A percentile compares a stretch with the other conserved stretches of the same genome.
Evolutionary conservation across 352 stramenopile species (phyloP).

Genomic region (Globisporangium polare): DNA sequence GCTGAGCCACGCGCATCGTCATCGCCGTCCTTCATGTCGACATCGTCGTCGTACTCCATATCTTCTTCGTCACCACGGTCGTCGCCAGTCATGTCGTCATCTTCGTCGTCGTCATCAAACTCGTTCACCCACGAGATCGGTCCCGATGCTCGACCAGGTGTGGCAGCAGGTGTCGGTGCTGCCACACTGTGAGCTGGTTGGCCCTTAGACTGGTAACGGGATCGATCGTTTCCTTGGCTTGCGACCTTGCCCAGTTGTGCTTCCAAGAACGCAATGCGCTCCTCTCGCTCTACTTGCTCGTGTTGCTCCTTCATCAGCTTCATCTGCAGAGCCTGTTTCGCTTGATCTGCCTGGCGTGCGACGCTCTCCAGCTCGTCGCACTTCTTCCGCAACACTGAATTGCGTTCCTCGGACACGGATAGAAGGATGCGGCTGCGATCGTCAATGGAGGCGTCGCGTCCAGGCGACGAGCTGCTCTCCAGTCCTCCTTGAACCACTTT

Average conservation of each 20-base stretch:
- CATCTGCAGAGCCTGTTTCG: constrained; percentile 46
- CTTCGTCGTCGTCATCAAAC: constrained; percentile 57
- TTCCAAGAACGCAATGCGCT: constrained; percentile 67
- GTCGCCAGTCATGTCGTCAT: constrained; percentile 54
- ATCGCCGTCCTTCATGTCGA: constrained; percentile 52
- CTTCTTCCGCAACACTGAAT: constrained; percentile 61
- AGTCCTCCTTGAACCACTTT: constrained; percentile 52
- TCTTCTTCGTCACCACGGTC: constrained; percentile 38
- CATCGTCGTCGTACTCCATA: constrained; percentile 35
- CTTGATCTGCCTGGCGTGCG: constrained; percentile 33
- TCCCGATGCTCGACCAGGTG: constrained; percentile 17
- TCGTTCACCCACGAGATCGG: constrained; percentile 69
- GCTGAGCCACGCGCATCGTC: constrained; percentile 21
- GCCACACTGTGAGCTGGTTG: not conserved
- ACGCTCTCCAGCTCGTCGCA: constrained; percentile 70
- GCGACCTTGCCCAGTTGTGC: constrained; percentile 43
- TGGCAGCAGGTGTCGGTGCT: constrained; percentile 3
- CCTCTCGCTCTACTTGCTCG: constrained; percentile 25
- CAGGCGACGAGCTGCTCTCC: constrained; percentile 20
- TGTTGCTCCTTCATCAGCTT: constrained; percentile 24
- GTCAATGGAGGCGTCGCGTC: constrained; percentile 23
- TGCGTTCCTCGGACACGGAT: constrained; percentile 74
- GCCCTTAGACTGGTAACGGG: not conserved
- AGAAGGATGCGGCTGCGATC: constrained; percentile 64
- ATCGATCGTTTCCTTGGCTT: constrained; percentile 8